phyloP scores from a whole-genome alignment of 1,284 basidiomycete genomes.

The Inonotus hispidus region DNA sequence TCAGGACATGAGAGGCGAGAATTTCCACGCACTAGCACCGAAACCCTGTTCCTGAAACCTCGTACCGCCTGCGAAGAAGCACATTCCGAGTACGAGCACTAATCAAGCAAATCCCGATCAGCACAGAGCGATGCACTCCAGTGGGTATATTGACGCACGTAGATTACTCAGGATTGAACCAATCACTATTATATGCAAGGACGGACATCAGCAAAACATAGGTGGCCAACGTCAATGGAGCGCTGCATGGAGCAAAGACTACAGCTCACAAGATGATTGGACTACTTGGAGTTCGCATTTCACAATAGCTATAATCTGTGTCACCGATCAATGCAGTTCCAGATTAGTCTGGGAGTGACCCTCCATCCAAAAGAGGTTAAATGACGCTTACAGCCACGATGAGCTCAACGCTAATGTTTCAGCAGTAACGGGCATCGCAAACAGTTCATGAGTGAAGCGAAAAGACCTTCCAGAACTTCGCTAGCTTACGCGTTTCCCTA shows the following conservation, averaged over 20 bases:
- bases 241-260: slow-evolving; percentile 25
- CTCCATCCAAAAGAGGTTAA: slow-evolving; percentile 5
- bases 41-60: slow-evolving; percentile 76
- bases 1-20: not conserved
- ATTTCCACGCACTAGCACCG: slow-evolving; percentile 51
- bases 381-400: slow-evolving; percentile 62
- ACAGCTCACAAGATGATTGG: slow-evolving; percentile 64
- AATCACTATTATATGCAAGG: slow-evolving; percentile 54
- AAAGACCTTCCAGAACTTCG: not conserved
- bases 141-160: slow-evolving; percentile 31
- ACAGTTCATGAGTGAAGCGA: not conserved
- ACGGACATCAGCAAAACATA: slow-evolving; percentile 26
- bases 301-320: slow-evolving; percentile 72
- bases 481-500: slow-evolving; percentile 74
- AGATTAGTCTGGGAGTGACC: slow-evolving; percentile 5
- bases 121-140: no score
- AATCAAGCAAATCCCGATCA: slow-evolving; percentile 23
- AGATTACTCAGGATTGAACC: slow-evolving; percentile 78
- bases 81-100: slow-evolving; percentile 72
- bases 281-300: slow-evolving; percentile 82
- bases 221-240: slow-evolving; percentile 35
- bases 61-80: slow-evolving; percentile 75
- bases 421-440: not conserved
- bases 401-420: slow-evolving; percentile 59
- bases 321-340: slow-evolving; percentile 7